These are phyloP conservation scores for Monosporozyma aerobia DNA, from an alignment of 805 yeast genomes.

Conservation along the genomic window DNA sequence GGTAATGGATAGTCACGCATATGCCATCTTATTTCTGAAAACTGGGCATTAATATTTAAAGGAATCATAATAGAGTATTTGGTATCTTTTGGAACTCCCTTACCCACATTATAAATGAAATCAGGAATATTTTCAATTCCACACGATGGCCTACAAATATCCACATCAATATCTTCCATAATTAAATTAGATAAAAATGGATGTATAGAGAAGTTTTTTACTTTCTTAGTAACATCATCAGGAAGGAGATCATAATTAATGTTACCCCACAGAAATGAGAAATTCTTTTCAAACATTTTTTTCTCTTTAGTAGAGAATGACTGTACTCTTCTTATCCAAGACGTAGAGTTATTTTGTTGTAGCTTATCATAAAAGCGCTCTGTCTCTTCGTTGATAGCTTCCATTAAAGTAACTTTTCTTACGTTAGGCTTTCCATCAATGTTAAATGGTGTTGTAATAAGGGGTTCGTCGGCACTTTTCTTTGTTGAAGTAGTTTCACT, in stretches of 20 bases:
- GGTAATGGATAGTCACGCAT: constrained; percentile 85
- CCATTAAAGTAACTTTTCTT: constrained; percentile 1
- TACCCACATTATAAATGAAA: constrained; percentile 67
- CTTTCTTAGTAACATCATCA: constrained; percentile 34
- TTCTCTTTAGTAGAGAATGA: constrained; percentile 36
- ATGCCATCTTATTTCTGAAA: constrained; percentile 59
- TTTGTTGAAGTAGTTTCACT: background rate
- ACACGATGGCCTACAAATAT: constrained; percentile 41
- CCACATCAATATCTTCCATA: constrained; percentile 41
- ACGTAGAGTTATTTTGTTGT: constrained; percentile 40
- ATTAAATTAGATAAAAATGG: constrained; percentile 48
- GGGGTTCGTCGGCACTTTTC: background rate
- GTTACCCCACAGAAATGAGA: constrained; percentile 36
- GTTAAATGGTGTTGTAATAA: constrained; percentile 6
- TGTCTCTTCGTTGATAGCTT: constrained; percentile 8
- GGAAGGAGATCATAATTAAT: constrained; percentile 31
- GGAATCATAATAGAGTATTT: constrained; percentile 65
- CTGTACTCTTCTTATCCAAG: constrained; percentile 65
- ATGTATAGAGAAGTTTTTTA: constrained; percentile 38
- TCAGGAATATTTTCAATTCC: constrained; percentile 44
- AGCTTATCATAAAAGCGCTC: constrained; percentile 26
- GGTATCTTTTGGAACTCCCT: constrained; percentile 70
- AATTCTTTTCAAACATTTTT: constrained; percentile 33
- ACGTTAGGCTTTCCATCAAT: constrained; percentile 2
- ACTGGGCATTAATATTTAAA: constrained; percentile 42